Evolutionary conservation across 2,329 filamentous ascomycete species (phyloP).

Genomic region (Xylaria arbuscula): DNA sequence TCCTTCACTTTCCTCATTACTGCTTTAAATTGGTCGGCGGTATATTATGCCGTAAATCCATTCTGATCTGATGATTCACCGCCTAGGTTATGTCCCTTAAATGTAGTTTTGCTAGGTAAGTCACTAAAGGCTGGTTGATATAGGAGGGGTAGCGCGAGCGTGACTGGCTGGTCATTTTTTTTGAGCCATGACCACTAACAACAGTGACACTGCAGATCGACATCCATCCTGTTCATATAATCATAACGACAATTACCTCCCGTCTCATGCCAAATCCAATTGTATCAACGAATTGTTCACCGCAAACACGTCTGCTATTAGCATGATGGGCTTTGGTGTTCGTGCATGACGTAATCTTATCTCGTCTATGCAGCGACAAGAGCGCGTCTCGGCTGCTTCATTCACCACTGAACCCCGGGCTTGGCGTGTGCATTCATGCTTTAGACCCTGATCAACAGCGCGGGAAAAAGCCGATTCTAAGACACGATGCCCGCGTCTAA

Average conservation of each 20-base stretch:
- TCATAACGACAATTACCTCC: neutral
- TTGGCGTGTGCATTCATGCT: neutral
- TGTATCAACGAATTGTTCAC: neutral
- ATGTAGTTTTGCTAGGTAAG: neutral
- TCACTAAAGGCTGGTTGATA: neutral
- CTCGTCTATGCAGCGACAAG: neutral
- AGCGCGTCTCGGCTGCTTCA: neutral
- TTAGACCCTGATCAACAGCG: slow-evolving; percentile 4
- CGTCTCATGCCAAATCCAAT: neutral
- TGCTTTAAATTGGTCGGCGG: too few species aligned
- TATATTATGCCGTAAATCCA: too few species aligned
- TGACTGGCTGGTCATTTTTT: neutral
- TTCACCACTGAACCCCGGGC: slow-evolving; percentile 9
- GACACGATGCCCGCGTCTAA: neutral
- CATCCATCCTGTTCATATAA: neutral
- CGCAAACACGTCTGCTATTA: neutral
- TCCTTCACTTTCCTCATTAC: too few species aligned
- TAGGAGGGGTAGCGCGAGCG: neutral
- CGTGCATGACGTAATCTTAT: slow-evolving; percentile 24
- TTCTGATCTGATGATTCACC: neutral
- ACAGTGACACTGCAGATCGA: neutral
- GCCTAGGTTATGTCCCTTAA: neutral
- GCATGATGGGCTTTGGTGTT: neutral
- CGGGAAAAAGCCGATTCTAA: neutral
- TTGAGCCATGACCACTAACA: neutral